Evolutionary conservation across 108 stramenopile species (phyloP).

Genomic region (Fistulifera pelliculosa): DNA sequence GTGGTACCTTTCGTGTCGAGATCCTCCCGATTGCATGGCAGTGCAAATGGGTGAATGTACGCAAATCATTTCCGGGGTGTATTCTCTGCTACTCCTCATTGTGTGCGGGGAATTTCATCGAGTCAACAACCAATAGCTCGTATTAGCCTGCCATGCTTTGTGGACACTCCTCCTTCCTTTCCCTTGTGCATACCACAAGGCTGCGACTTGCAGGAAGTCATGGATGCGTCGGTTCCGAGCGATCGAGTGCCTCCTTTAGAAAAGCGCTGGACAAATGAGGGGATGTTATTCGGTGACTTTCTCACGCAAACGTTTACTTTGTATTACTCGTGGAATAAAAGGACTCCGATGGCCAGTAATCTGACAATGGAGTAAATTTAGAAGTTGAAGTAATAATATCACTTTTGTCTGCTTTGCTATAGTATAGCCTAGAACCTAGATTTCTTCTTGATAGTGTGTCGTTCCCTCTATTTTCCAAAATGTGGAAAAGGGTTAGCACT

Average conservation of each 20-base stretch:
- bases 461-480: no score
- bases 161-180: conserved; percentile 73
- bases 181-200: conserved; percentile 52
- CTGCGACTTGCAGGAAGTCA: conserved; percentile 30
- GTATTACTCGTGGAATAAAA: conserved; percentile 53
- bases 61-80: conserved; percentile 85
- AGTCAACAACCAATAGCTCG: conserved; percentile 34
- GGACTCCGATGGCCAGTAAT: neutral
- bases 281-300: conserved; percentile 87
- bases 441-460: no score
- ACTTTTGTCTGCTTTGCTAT: no score
- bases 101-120: conserved; percentile 57
- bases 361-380: no score
- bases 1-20: conserved; percentile 38
- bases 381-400: no score
- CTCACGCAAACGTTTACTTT: conserved; percentile 59
- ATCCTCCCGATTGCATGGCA: conserved; percentile 85
- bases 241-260: conserved; percentile 66
- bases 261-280: conserved; percentile 60
- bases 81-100: conserved; percentile 87
- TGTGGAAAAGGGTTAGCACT: conserved; percentile 41
- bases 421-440: no score
- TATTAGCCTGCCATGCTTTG: conserved; percentile 73
- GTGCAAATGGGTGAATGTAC: conserved; percentile 91
- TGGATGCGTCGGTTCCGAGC: conserved; percentile 22